Evolutionary conservation across 768 basidiomycete species (phyloP), one percentile per base, ranked within the genome.

Genomic region (Agrocybe praecox): DNA sequence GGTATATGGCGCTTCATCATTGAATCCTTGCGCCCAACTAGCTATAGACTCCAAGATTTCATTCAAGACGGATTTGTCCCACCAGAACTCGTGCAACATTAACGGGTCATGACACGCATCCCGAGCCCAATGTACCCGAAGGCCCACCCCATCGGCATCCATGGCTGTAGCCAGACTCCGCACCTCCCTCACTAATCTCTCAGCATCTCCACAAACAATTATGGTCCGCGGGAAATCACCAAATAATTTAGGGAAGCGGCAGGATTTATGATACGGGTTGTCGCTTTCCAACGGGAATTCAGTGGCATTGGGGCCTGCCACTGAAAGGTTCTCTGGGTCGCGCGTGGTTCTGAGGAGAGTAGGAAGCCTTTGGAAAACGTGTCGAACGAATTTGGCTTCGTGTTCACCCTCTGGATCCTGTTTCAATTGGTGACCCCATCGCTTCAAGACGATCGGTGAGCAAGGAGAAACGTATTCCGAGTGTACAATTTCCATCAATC

Each of bases 171-270:
- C 69, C 44, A 82, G 67, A 57, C 72, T 74, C 50, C 68, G 67
- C 19, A 82, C 78, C 65, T 84, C 81, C 26, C 74, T 67, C 60
- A 80, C 80, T 23, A 82, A 68, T 55, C 81, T 69, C 69, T 84
- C 82, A 36, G 80, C 80, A 57, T 81, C 79, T 3, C 82, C 82
- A 29, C 78, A 72, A 19, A 81, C 74, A 49, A 83, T 69, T 44
- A 80, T 67, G 21, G 76, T 68, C 45, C 67, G 70, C 32, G 82
- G 79, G 55, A 83, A 84, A 26, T 69, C 72, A 22, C 68, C 73
- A 62, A 84, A 82, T 17, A 84, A 69, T 34, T 68, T 71, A 21
- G 73, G 67, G 51, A 75, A 77, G 21, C 59, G 58, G 22, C 65
- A 63, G 2, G 64, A 61, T 24, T 64, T 62, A 49, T 60, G 63